Evolutionary conservation across 202 grass and related monocot genomes (phyloP), one percentile per base, ranked within the genome.

Genomic region (Zizania palustris): DNA sequence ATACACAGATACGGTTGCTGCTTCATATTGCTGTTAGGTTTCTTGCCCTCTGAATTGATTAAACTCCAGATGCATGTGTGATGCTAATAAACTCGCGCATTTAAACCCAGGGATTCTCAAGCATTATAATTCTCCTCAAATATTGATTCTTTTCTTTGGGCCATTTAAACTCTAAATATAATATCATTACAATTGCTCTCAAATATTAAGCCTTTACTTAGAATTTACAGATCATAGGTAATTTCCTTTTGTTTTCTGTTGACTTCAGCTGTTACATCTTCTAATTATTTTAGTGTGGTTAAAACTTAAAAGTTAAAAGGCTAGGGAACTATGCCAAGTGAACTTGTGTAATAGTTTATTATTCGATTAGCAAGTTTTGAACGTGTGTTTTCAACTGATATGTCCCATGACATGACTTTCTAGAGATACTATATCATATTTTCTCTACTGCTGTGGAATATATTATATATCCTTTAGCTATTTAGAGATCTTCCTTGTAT

Each of bases 311-410:
- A 69, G 35, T 28, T 28, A 59, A 35, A 64, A 69, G 35, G 6
- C 41, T 79, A 48, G 60, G 40, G 28, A 37, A 49, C 11, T 42
- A 45, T 59, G 51, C 37, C 21, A 63, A 75, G 59, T 75, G 33
- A 74, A 19, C 60, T 22, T 36, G 4, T 80, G 53, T 71, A 11
- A 3, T 19, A 40, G 40, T 46, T 38, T 9, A 6, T 45, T 70
- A 6, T 80, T 54, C 36, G 18, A 73, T 60, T 18, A 84, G 56
- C 22, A 45, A 22, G 16, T 66, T 78, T 44, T 55, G 37, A 56
- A 64, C 37, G 53, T 78, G 37, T 77, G 16, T 84, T 71, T 55
- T 71, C 65, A 64, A 53, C 50, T 84, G 67, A 44, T 45, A 63
- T 54, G 22, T 45, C 22, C 70, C 22, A 38, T 43, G 38, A 1